These are phyloP conservation scores for Raphanus sativus DNA, from an alignment of 345 rosid genomes.

Conservation along the genomic window DNA sequence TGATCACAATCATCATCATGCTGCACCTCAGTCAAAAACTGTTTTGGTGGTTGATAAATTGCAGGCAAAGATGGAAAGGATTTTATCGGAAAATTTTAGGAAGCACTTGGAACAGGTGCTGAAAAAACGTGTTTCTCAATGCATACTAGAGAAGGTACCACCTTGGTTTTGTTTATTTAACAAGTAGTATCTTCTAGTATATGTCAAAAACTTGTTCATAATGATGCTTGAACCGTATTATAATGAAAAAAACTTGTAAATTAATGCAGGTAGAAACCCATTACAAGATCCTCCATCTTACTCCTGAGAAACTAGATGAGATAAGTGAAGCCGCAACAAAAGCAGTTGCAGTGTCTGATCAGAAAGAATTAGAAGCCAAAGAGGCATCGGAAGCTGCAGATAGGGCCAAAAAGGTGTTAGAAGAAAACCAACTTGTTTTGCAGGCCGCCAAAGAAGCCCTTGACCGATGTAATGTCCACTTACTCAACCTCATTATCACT, in stretches of 20 bases:
- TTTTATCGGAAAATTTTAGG: conserved; percentile 45
- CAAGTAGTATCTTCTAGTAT: background rate
- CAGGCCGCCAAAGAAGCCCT: background rate
- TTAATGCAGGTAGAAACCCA: conserved; percentile 51
- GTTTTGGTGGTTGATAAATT: conserved; percentile 23
- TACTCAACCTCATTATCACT: background rate
- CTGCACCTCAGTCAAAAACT: background rate
- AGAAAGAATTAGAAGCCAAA: background rate
- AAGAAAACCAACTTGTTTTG: background rate
- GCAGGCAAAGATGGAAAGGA: conserved; percentile 50
- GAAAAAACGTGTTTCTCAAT: conserved; percentile 52
- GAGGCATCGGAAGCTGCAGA: background rate
- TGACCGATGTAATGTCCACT: background rate
- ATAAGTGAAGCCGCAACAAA: background rate
- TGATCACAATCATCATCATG: background rate
- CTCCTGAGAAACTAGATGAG: background rate
- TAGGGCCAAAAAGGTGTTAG: background rate
- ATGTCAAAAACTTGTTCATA: no score
- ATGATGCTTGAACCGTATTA: no score
- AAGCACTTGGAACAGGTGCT: conserved; percentile 51
- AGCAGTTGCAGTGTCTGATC: background rate
- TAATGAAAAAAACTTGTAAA: no score
- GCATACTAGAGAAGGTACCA: conserved; percentile 61
- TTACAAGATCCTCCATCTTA: conserved; percentile 11
- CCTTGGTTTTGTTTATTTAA: background rate